Base-by-base conservation (phyloP, 2,329 filamentous ascomycete species). In the Pseudofabraea citricarpa region DNA sequence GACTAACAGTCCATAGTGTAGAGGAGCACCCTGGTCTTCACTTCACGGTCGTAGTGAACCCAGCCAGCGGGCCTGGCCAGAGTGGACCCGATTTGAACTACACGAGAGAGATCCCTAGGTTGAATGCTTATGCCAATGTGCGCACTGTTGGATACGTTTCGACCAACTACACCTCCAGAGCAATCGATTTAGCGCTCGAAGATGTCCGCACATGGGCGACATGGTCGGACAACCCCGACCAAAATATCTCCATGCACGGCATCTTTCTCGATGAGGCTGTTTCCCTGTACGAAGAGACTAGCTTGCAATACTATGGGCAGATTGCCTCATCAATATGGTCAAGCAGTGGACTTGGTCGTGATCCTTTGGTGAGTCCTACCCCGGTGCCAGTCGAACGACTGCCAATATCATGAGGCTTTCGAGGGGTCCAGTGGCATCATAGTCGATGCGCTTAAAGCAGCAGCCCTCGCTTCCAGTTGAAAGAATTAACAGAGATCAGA, bases 241-340 rank as follows among this genome's bases (percentile, higher is more conserved):
- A 61, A 64, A 48, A 52, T 60, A 10, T 73, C 22, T 60, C 64
- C 9, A 61, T 73, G 55, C 58, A 59, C 43, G 69, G 69, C 19
- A 70, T 73, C 45, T 72, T 73, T 51, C 65, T 72, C 42, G 69
- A 72, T 45, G 68, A 73, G 54, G 68, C 65, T 33, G 67, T 67
- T 8, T 58, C 65, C 38, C 42, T 59, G 47, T 69, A 64, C 52
- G 55, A 59, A 47, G 47, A 46, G 40, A 45, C 50, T 24, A 50
- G 57, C 18, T 51, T 60, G 43, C 50, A 50, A 38, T 69, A 65
- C 49, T 54, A 67, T 16, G 49, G 61, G 43, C 56, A 59, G 9
- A 41, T 68, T 26, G 62, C 58, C 5, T 45, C 51, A 26, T 49
- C 62, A 9, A 62, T 66, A 33, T 64, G 58, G 46, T 46, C 45